Evolutionary conservation across 2,329 filamentous ascomycete species (phyloP), one percentile per base, ranked within the genome.

Genomic region (Scedosporium aurantiacum): DNA sequence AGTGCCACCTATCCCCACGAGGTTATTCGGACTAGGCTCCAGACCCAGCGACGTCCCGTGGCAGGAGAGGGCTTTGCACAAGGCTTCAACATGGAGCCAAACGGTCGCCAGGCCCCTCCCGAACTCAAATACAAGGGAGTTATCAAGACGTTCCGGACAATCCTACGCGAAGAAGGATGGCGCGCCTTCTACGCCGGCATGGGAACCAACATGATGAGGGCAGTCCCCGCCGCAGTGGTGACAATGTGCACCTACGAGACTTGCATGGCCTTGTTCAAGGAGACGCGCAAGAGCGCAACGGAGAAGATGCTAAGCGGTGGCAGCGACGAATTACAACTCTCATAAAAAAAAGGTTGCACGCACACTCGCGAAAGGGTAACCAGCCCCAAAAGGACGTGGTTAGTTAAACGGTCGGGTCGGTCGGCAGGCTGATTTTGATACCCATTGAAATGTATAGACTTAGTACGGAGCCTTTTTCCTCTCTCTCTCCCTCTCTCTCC

Each of bases 211-310:
- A 90, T 99, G 85, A 91, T 97, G 79, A 84, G 94, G 62, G 94
- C 94, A 6, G 88, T 99, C 12, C 94, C 94, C 37, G 91, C 94
- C 23, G 93, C 94, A 21, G 96, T 96, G 69, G 96, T 96, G 27
- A 99, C 94, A 2, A 95, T 99, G 88, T 80, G 97, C 70, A 97
- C 93, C 12, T 99, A 96, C 70, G 94, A 99, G 75, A 94, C 88
- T 67, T 76, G 80, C 58, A 85, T 85, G 82, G 75, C 78, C 60
- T 71, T 75, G 61, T 72, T 85, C 21, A 80, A 80, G 63, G 70
- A 74, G 61, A 70, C 72, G 28, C 76, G 76, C 66, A 64, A 68
- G 2, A 72, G 76, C 14, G 78, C 76, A 57, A 70, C 67, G 58
- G 68, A 68, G 40, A 76, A 73, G 65, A 61, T 71, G 50, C 65